Percentiles rank a stretch among this genome's conserved stretches.
Conservation (phyloP, 768 basidiomycete species). For the Boletus subcaerulescens region DNA sequence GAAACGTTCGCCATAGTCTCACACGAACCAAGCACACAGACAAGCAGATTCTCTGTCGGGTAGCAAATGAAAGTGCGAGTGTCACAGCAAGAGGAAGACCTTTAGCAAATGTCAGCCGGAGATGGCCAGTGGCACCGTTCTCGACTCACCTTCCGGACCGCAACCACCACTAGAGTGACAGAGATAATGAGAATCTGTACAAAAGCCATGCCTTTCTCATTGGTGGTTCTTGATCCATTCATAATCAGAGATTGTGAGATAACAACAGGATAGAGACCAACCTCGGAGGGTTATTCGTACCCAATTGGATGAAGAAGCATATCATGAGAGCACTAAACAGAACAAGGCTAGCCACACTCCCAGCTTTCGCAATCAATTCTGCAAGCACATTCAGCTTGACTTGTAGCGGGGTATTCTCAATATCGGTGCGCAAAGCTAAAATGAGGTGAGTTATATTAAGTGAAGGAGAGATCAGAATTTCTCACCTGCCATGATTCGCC, state of each 20-base stretch:
- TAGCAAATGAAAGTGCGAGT: slow-evolving; percentile 94
- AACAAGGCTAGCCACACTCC: slow-evolving; percentile 76
- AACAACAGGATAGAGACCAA: slow-evolving; percentile 24
- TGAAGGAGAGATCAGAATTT: background rate
- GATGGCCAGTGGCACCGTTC: background rate
- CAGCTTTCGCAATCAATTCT: slow-evolving; percentile 91
- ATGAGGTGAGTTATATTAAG: background rate
- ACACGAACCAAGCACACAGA: slow-evolving; percentile 93
- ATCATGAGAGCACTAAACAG: slow-evolving; percentile 89
- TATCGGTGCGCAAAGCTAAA: slow-evolving; percentile 78
- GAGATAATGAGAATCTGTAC: slow-evolving; percentile 93
- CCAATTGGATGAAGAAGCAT: slow-evolving; percentile 89
- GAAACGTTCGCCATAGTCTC: slow-evolving; percentile 99
- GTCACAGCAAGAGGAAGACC: slow-evolving; percentile 95
- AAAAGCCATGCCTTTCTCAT: slow-evolving; percentile 84
- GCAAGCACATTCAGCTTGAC: slow-evolving; percentile 92
- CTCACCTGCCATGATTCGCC: slow-evolving; percentile 94
- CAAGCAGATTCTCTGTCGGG: slow-evolving; percentile 90
- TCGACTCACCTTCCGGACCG: slow-evolving; percentile 67
- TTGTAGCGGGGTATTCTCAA: slow-evolving; percentile 91
- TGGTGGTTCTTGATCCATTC: slow-evolving; percentile 50
- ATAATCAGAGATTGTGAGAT: slow-evolving; percentile 7
- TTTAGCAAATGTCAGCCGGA: slow-evolving; percentile 24
- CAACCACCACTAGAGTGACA: slow-evolving; percentile 87
- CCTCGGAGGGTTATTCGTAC: slow-evolving; percentile 54